A percentile compares a stretch with the other conserved stretches of the same genome.
phyloP scores from a whole-genome alignment of 2,329 filamentous ascomycete species.

The Microascus cirrosus region DNA sequence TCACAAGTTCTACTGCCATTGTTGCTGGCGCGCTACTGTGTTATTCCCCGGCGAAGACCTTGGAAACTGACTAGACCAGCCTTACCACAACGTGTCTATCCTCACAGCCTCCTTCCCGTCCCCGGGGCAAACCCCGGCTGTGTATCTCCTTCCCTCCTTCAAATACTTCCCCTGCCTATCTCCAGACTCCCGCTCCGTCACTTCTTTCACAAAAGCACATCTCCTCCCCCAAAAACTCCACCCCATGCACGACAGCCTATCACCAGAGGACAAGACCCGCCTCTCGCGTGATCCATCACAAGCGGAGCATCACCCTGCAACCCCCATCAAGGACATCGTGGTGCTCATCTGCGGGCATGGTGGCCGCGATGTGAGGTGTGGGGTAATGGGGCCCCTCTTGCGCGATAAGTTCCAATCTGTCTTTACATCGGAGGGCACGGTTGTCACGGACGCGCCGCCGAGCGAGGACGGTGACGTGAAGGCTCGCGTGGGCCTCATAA shows the following conservation, averaged over 20 bases:
- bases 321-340: conserved; percentile 54
- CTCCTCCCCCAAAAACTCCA: conserved; percentile 54
- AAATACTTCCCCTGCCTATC: conserved; percentile 66
- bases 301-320: conserved; percentile 20
- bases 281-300: conserved; percentile 28
- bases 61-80: conserved; percentile 33
- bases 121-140: conserved; percentile 46
- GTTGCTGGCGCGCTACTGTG: not conserved
- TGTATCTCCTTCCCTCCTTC: conserved; percentile 74
- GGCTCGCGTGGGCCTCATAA: conserved; percentile 59
- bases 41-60: not conserved
- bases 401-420: conserved; percentile 55
- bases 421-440: conserved; percentile 21
- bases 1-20: not conserved
- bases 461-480: conserved; percentile 1
- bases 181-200: conserved; percentile 42
- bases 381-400: conserved; percentile 65
- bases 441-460: conserved; percentile 16
- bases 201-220: conserved; percentile 52
- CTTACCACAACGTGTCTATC: conserved; percentile 70
- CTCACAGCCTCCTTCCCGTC: conserved; percentile 62
- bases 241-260: conserved; percentile 43
- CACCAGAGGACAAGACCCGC: conserved; percentile 44
- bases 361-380: conserved; percentile 71
- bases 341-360: conserved; percentile 85